These are phyloP conservation scores for Beauveria sp. DNA, from an alignment of 2,329 filamentous ascomycete species.

Conservation along the genomic window DNA sequence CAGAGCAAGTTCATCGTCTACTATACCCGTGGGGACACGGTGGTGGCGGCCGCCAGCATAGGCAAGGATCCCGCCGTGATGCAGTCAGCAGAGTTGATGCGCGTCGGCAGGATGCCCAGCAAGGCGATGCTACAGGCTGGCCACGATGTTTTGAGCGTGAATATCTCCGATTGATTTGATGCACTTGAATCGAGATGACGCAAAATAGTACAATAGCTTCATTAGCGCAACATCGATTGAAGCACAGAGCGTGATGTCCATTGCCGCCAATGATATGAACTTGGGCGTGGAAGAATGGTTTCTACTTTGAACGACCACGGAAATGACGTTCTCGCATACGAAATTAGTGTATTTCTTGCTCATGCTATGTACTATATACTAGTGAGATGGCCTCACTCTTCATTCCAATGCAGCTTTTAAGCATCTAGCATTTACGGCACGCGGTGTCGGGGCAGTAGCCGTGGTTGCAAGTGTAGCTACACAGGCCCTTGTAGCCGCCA, in stretches of 20 bases:
- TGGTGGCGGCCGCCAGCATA: slow-evolving; percentile 90
- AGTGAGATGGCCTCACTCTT: not conserved
- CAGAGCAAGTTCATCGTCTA: slow-evolving; percentile 82
- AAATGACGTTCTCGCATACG: too few relatives aligned
- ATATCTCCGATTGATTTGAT: slow-evolving; percentile 22
- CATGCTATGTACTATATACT: not conserved
- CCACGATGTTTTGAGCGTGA: slow-evolving; percentile 40
- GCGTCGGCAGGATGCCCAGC: slow-evolving; percentile 68
- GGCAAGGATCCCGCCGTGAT: slow-evolving; percentile 79
- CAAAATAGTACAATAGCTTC: not conserved
- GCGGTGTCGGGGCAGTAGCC: slow-evolving; percentile 36
- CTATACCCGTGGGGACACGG: slow-evolving; percentile 77
- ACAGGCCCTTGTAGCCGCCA: slow-evolving; percentile 35
- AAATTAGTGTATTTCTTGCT: not conserved
- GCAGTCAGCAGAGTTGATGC: slow-evolving; percentile 80
- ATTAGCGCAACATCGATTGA: not conserved
- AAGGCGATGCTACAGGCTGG: slow-evolving; percentile 70
- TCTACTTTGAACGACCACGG: not conserved
- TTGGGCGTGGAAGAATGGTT: not conserved
- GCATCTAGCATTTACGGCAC: slow-evolving; percentile 17
- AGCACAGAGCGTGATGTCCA: too few relatives aligned
- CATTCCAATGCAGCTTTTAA: not conserved
- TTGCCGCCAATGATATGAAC: too few relatives aligned
- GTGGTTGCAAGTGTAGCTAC: slow-evolving; percentile 38
- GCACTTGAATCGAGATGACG: not conserved